phyloP scores from a whole-genome alignment of 176 grass and related monocot genomes.

The Guadua angustifolia region DNA sequence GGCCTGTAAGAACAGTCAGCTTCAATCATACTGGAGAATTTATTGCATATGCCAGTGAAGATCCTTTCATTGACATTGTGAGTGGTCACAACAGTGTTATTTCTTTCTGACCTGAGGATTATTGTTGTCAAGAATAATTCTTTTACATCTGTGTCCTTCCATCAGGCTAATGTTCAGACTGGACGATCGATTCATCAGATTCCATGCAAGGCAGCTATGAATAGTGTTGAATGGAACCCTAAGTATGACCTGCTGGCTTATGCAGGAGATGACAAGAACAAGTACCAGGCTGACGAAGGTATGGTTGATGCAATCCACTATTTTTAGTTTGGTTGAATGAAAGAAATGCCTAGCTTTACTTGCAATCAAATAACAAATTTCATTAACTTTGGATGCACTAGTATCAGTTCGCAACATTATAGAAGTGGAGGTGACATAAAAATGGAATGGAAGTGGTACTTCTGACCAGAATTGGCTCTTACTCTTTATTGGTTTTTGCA shows the following conservation, averaged over 20 bases:
- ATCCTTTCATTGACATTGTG: slow-evolving; percentile 98
- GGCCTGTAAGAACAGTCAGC: slow-evolving; percentile 96
- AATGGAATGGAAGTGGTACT: slow-evolving; percentile 2
- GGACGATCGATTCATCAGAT: slow-evolving; percentile 93
- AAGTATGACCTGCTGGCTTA: slow-evolving; percentile 94
- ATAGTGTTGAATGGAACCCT: slow-evolving; percentile 99
- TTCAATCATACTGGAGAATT: slow-evolving; percentile 92
- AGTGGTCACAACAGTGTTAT: slow-evolving; percentile 44
- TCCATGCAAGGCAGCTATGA: slow-evolving; percentile 91
- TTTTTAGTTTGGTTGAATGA: background rate
- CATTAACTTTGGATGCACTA: slow-evolving; percentile 15
- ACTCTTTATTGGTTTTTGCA: slow-evolving; percentile 35
- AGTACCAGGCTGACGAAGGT: slow-evolving; percentile 94
- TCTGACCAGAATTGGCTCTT: background rate
- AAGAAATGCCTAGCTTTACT: background rate
- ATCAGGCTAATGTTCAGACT: slow-evolving; percentile 91
- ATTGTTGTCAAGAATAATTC: slow-evolving; percentile 1
- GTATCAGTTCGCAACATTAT: slow-evolving; percentile 9
- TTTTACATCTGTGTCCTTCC: slow-evolving; percentile 40
- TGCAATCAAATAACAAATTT: background rate
- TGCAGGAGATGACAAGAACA: slow-evolving; percentile 98
- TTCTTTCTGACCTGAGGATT: slow-evolving; percentile 24
- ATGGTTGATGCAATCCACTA: slow-evolving; percentile 20
- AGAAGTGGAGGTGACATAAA: background rate
- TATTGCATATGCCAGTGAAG: slow-evolving; percentile 95